Evolutionary conservation across 176 grass and related monocot genomes (phyloP).

Genomic region (Lolium multiflorum): DNA sequence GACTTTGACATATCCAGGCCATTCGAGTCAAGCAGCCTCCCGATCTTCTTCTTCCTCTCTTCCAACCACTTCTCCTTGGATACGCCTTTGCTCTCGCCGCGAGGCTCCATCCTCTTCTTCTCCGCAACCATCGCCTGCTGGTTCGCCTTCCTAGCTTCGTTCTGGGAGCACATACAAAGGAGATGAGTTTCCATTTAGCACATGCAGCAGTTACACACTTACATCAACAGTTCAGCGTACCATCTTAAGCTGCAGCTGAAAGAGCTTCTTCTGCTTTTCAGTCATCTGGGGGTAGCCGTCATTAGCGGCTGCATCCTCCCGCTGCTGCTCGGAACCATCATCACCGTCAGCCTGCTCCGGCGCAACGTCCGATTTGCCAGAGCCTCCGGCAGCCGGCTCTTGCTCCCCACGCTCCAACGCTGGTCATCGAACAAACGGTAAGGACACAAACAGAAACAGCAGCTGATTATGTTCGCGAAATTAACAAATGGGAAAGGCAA

Average conservation of each 20-base stretch:
- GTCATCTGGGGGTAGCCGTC: conserved; percentile 78
- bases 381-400: conserved; percentile 7
- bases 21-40: conserved; percentile 90
- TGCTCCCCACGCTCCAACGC: conserved; percentile 39
- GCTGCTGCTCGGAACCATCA: background rate
- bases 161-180: conserved; percentile 39
- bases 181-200: background rate
- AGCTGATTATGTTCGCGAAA: background rate
- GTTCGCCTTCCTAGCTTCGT: conserved; percentile 93
- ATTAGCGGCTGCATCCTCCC: conserved; percentile 34
- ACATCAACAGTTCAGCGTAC: conserved; percentile 34
- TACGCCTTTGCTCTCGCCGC: conserved; percentile 72
- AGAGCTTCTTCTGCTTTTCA: conserved; percentile 77
- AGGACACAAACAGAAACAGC: background rate
- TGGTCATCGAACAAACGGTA: background rate
- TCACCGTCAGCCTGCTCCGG: conserved; percentile 31
- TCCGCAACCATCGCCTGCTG: conserved; percentile 90
- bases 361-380: conserved; percentile 22
- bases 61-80: conserved; percentile 98
- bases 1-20: conserved; percentile 92
- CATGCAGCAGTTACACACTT: background rate
- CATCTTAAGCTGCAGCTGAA: conserved; percentile 86
- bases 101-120: conserved; percentile 91
- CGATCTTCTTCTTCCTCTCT: conserved; percentile 95
- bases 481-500: background rate